Conservation (phyloP, 495 filamentous ascomycete species). For the Penicillium cinerascens region DNA sequence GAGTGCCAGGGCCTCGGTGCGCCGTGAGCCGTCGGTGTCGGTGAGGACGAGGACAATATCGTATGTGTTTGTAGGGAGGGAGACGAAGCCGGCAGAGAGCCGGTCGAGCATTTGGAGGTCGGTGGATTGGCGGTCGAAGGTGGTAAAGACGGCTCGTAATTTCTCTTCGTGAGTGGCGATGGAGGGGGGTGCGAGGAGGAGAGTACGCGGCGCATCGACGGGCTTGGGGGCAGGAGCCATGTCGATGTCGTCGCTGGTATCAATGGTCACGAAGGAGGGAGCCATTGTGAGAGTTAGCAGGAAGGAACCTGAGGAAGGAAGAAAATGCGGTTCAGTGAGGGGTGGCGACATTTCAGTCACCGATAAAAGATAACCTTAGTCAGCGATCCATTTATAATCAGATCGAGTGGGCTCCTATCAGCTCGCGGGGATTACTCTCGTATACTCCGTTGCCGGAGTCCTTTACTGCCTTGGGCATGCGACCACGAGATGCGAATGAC, state of each 20-base stretch:
- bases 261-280: slow-evolving; percentile 43
- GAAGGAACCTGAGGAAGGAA: slow-evolving; percentile 2
- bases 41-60: slow-evolving; percentile 81
- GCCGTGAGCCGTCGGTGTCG: slow-evolving; percentile 60
- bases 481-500: not conserved
- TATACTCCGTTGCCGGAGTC: not conserved
- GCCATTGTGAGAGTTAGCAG: slow-evolving; percentile 20
- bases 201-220: slow-evolving; percentile 44
- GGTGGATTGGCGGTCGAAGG: slow-evolving; percentile 66
- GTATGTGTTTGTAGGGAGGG: slow-evolving; percentile 74
- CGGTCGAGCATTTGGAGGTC: slow-evolving; percentile 99
- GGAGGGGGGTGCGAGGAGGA: slow-evolving; percentile 72
- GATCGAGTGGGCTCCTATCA: slow-evolving; percentile 11
- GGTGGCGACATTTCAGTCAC: slow-evolving; percentile 23
- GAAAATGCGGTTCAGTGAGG: slow-evolving; percentile 15
- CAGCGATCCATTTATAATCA: slow-evolving; percentile 21
- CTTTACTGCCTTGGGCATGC: slow-evolving; percentile 2
- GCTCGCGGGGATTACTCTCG: slow-evolving; percentile 12
- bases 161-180: slow-evolving; percentile 63
- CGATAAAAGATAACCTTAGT: slow-evolving; percentile 28
- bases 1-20: slow-evolving; percentile 57
- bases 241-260: slow-evolving; percentile 45
- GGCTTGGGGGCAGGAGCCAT: slow-evolving; percentile 27
- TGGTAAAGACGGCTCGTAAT: slow-evolving; percentile 53
- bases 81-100: slow-evolving; percentile 74